Evolutionary conservation across 1,284 basidiomycete species (phyloP).

Genomic region (Malassezia sympodialis): DNA sequence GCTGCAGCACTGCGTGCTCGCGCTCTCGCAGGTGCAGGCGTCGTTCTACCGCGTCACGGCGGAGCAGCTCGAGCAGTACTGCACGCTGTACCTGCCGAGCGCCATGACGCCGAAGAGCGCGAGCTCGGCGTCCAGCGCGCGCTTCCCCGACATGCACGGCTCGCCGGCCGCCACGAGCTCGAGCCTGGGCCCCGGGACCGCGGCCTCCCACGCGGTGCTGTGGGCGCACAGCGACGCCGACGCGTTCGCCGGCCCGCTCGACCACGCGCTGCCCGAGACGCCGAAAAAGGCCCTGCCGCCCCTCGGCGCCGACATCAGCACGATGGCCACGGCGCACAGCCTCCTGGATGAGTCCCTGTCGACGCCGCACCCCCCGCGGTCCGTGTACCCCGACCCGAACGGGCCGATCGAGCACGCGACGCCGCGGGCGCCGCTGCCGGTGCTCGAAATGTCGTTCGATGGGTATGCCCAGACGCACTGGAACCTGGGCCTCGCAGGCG

Average conservation of each 20-base stretch:
- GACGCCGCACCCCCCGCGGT: not conserved
- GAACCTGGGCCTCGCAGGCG: not conserved
- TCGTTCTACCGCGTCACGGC: slow-evolving; percentile 31
- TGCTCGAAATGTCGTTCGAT: not conserved
- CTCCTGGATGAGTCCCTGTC: not conserved
- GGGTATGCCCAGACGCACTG: not conserved
- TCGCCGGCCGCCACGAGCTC: slow-evolving; percentile 1
- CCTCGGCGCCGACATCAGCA: not conserved
- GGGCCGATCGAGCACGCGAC: not conserved
- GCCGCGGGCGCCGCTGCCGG: not conserved
- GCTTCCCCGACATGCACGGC: not conserved
- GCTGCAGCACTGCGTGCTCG: slow-evolving; percentile 43
- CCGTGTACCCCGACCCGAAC: not conserved
- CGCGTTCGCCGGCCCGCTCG: too few relatives aligned
- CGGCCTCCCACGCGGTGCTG: not conserved
- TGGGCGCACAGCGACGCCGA: not conserved
- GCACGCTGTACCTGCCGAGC: slow-evolving; percentile 1
- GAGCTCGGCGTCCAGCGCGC: not conserved
- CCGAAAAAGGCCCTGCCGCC: not conserved
- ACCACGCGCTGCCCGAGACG: not conserved
- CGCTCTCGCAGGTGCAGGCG: slow-evolving; percentile 44
- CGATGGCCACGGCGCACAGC: not conserved
- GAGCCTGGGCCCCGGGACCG: not conserved
- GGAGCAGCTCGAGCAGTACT: slow-evolving; percentile 1
- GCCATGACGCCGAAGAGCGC: slow-evolving; percentile 6